These are phyloP conservation scores for Claviceps africana DNA, from an alignment of 2,329 filamentous ascomycete genomes.

Conservation along the genomic window DNA sequence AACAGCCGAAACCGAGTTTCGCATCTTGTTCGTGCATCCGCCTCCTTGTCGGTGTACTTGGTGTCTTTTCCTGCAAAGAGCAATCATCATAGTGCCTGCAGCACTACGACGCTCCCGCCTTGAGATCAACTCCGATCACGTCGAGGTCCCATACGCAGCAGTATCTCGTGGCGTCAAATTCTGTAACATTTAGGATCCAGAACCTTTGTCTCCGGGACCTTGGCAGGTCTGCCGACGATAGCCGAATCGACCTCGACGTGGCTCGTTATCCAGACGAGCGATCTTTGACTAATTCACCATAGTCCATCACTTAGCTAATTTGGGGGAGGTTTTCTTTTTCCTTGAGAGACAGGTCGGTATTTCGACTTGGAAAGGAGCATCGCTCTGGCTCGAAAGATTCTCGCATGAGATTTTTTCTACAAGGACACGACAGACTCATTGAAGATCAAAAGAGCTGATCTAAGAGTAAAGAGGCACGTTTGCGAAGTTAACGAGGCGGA, in stretches of 20 bases:
- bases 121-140: neutral
- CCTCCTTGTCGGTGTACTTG: neutral
- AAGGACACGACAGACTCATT: neutral
- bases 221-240: too few species aligned
- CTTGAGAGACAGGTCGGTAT: neutral
- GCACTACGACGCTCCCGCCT: neutral
- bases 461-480: neutral
- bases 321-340: too few species aligned
- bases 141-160: neutral
- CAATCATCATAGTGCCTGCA: neutral
- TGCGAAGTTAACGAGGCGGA: neutral
- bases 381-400: too few species aligned
- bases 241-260: too few species aligned
- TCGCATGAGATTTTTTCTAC: neutral
- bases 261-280: too few species aligned
- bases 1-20: neutral
- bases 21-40: neutral
- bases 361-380: neutral
- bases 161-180: too few species aligned
- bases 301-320: too few species aligned
- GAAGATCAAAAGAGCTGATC: neutral
- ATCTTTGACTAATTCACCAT: too few species aligned
- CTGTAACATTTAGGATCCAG: neutral
- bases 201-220: neutral
- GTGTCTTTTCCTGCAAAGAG: neutral